Evolutionary conservation across 2,329 filamentous ascomycete genomes (phyloP).

Genomic region (Mycosphaerella sp.): DNA sequence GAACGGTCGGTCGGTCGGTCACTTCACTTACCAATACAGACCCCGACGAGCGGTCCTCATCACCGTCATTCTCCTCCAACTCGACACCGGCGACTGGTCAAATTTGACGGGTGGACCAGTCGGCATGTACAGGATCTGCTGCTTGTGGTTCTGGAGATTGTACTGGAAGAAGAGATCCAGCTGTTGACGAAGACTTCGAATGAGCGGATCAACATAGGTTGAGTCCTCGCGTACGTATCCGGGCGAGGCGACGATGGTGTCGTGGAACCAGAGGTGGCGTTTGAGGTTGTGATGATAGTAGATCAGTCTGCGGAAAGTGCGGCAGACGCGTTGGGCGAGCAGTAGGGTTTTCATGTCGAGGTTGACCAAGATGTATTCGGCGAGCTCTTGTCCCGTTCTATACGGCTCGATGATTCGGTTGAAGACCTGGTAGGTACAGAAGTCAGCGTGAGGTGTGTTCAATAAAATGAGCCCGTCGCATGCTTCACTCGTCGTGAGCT

Average conservation of each 20-base stretch:
- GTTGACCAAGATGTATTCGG: not conserved
- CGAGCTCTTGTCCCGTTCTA: not conserved
- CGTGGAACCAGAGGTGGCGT: constrained; percentile 5
- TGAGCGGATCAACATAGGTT: constrained; percentile 1
- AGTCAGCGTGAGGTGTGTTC: not conserved
- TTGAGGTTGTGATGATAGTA: not conserved
- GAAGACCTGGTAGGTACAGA: not conserved
- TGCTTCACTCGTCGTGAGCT: no score
- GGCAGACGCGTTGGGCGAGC: not conserved
- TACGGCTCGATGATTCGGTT: not conserved
- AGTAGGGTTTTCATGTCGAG: constrained; percentile 4
- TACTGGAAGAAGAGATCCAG: constrained; percentile 4
- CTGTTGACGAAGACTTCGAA: not conserved
- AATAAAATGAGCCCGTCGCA: no score
- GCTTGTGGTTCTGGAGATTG: not conserved
- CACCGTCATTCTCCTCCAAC: constrained; percentile 5
- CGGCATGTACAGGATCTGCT: not conserved
- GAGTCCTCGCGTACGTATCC: not conserved
- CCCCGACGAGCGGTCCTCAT: constrained; percentile 1
- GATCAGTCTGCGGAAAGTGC: not conserved
- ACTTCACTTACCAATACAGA: not conserved
- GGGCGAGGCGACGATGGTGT: not conserved
- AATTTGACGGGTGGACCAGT: not conserved
- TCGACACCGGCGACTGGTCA: not conserved
- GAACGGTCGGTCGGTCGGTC: no score